Evolutionary conservation across 1,139 yeast species (phyloP).

Genomic region (Blastobotrys proliferans): DNA sequence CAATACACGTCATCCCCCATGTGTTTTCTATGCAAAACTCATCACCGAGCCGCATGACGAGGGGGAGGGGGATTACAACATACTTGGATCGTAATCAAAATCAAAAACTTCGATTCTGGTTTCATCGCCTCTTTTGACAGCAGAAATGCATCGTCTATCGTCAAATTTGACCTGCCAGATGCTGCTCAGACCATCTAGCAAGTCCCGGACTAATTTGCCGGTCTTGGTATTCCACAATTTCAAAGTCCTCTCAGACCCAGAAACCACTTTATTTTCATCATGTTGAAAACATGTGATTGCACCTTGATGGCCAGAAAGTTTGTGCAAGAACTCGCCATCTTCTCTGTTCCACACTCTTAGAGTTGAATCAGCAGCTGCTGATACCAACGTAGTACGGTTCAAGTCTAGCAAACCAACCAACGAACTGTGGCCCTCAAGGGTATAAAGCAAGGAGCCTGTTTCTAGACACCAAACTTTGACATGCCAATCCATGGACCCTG

Average conservation of each 20-base stretch:
- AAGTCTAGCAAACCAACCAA: slow-evolving; percentile 83
- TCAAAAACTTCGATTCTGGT: slow-evolving; percentile 79
- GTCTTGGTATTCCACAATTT: slow-evolving; percentile 79
- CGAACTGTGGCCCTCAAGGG: slow-evolving; percentile 81
- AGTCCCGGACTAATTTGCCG: slow-evolving; percentile 71
- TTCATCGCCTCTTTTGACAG: slow-evolving; percentile 73
- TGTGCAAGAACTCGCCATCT: slow-evolving; percentile 58
- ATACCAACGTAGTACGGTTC: slow-evolving; percentile 74
- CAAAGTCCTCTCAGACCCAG: slow-evolving; percentile 83
- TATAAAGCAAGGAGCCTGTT: slow-evolving; percentile 61
- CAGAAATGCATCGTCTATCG: slow-evolving; percentile 81
- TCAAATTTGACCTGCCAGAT: slow-evolving; percentile 96
- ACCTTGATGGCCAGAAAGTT: slow-evolving; percentile 77
- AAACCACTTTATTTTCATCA: slow-evolving; percentile 75
- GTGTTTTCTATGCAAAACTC: too few species aligned
- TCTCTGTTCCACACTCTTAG: slow-evolving; percentile 90
- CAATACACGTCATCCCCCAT: too few species aligned
- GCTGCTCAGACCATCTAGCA: slow-evolving; percentile 69
- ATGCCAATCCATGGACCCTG: slow-evolving; percentile 89
- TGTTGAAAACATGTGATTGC: slow-evolving; percentile 95
- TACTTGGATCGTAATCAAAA: slow-evolving; percentile 45
- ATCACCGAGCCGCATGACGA: too few species aligned
- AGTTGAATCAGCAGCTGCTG: slow-evolving; percentile 95
- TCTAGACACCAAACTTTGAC: slow-evolving; percentile 87
- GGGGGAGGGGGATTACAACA: too few species aligned